These are phyloP conservation scores for Parascedosporium putredinis DNA, from an alignment of 2,329 filamentous ascomycete genomes.

Conservation along the genomic window DNA sequence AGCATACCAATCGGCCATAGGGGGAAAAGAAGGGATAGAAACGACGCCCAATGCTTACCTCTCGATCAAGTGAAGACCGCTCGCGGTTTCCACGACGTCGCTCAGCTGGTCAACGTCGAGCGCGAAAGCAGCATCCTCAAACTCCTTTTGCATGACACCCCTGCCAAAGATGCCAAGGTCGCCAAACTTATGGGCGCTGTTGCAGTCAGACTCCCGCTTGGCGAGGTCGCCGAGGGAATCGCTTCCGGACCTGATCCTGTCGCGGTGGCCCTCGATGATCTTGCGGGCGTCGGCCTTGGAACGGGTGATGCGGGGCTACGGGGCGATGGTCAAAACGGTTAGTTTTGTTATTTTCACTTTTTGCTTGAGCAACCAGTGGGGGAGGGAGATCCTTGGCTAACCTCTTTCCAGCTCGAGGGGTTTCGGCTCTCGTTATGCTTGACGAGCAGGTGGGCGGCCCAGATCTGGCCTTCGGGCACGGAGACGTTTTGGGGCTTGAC, in stretches of 20 bases:
- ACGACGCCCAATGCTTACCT: conserved; percentile 43
- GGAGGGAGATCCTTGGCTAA: conserved; percentile 18
- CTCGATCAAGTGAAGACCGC: conserved; percentile 91
- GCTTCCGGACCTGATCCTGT: conserved; percentile 61
- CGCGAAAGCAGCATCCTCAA: conserved; percentile 91
- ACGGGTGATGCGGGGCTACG: conserved; percentile 69
- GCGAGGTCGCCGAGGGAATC: conserved; percentile 72
- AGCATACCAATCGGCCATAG: neutral
- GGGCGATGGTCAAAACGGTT: too few species aligned
- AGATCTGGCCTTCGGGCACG: conserved; percentile 69
- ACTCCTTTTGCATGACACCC: conserved; percentile 98
- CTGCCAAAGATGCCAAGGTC: conserved; percentile 91
- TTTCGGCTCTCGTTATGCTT: conserved; percentile 86
- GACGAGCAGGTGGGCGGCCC: conserved; percentile 82
- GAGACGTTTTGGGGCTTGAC: conserved; percentile 22
- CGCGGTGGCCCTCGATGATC: conserved; percentile 67
- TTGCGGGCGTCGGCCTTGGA: conserved; percentile 74
- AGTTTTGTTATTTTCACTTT: too few species aligned
- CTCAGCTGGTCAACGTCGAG: conserved; percentile 81
- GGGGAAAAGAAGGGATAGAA: neutral
- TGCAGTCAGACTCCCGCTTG: conserved; percentile 85
- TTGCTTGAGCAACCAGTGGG: too few species aligned
- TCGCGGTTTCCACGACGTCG: conserved; percentile 79
- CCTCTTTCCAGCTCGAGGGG: conserved; percentile 85
- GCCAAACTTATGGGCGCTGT: conserved; percentile 84